Evolutionary conservation across 768 basidiomycete genomes (phyloP).

Genomic region (Auriscalpium vulgare): DNA sequence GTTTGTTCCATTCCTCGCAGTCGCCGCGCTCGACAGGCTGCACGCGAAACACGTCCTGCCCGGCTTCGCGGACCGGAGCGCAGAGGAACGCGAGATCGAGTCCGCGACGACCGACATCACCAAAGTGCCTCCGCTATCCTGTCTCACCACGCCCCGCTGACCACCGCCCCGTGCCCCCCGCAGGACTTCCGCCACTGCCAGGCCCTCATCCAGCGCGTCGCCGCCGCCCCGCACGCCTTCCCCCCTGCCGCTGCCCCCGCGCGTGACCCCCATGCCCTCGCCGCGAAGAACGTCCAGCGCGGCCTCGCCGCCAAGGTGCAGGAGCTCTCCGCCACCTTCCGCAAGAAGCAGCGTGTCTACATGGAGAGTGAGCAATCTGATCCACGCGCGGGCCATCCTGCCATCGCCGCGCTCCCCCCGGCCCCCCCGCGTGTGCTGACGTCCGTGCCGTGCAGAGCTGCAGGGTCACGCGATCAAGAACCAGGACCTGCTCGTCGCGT

Average conservation of each 20-base stretch:
- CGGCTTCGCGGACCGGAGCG: slow-evolving; percentile 90
- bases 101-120: slow-evolving; percentile 81
- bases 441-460: slow-evolving; percentile 47
- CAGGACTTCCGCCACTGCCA: slow-evolving; percentile 36
- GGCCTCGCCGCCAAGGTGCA: slow-evolving; percentile 95
- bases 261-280: slow-evolving; percentile 45
- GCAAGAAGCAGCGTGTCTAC: slow-evolving; percentile 97
- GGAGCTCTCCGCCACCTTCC: slow-evolving; percentile 82
- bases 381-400: slow-evolving; percentile 8
- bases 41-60: slow-evolving; percentile 95
- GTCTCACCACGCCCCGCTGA: slow-evolving; percentile 6
- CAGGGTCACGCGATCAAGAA: slow-evolving; percentile 98
- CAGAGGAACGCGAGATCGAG: slow-evolving; percentile 93
- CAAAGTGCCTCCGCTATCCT: slow-evolving; percentile 39
- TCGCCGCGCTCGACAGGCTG: slow-evolving; percentile 84
- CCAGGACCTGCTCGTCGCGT: slow-evolving; percentile 87
- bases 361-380: slow-evolving; percentile 78
- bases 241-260: slow-evolving; percentile 42
- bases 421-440: slow-evolving; percentile 1
- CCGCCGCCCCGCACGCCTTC: slow-evolving; percentile 49
- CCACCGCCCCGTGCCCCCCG: slow-evolving; percentile 4
- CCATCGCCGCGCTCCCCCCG: background rate
- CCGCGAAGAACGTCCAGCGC: slow-evolving; percentile 91
- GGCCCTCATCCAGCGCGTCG: slow-evolving; percentile 69
- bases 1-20: slow-evolving; percentile 36